Percentiles rank a stretch among this genome's conserved stretches.
These are phyloP conservation scores for Corniculantispora saksenae DNA, from an alignment of 2,329 filamentous ascomycete genomes.

Conservation along the genomic window DNA sequence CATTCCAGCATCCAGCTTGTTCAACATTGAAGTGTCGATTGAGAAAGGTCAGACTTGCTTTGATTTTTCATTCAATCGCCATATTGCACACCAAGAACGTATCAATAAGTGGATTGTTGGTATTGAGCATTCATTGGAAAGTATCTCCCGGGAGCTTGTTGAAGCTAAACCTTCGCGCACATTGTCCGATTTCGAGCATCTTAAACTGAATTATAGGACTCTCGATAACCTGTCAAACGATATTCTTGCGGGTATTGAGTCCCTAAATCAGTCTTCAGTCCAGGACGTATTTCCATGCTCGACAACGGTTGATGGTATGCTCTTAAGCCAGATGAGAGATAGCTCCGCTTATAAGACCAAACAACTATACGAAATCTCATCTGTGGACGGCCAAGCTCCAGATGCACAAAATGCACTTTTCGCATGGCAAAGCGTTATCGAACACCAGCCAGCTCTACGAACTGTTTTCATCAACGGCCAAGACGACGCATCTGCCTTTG, in stretches of 20 bases:
- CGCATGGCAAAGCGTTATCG: not conserved
- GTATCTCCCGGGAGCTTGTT: not conserved
- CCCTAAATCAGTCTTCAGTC: not conserved
- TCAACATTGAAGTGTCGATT: not conserved
- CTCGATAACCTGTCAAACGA: not conserved
- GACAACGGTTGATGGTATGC: not conserved
- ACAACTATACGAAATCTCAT: not conserved
- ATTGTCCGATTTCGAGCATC: not conserved
- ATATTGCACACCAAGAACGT: not conserved
- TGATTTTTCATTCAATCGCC: conserved; percentile 1
- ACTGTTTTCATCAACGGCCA: conserved; percentile 2
- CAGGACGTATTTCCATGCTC: not conserved
- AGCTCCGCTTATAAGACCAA: not conserved
- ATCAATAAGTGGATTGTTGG: not conserved
- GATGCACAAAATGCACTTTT: not conserved
- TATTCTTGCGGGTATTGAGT: not conserved
- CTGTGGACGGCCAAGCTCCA: not conserved
- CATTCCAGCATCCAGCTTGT: not conserved
- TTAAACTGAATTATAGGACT: not conserved
- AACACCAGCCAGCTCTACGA: not conserved
- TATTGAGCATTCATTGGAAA: not conserved
- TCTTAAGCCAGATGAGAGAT: not conserved
- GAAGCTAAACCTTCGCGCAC: not conserved
- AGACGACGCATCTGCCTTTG: not conserved
- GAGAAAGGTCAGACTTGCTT: not conserved